These are phyloP conservation scores for Ceratobasidium sp. DNA, from an alignment of 1,284 basidiomycete species.

Conservation along the genomic window DNA sequence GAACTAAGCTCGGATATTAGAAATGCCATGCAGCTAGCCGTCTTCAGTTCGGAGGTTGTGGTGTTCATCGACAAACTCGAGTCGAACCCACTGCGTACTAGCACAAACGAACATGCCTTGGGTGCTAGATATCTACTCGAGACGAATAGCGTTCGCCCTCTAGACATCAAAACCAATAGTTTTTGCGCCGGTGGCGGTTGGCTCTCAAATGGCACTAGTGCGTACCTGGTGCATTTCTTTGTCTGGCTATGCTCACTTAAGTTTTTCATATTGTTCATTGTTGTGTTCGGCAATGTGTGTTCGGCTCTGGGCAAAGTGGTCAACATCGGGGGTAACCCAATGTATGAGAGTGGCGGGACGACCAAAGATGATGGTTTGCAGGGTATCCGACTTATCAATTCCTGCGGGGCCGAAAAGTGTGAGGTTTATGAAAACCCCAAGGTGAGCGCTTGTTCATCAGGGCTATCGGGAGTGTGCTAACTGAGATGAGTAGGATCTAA, in stretches of 20 bases:
- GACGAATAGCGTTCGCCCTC: conserved; percentile 62
- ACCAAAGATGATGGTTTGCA: conserved; percentile 56
- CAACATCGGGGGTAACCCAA: background rate
- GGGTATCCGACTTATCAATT: conserved; percentile 62
- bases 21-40: conserved; percentile 81
- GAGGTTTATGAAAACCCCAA: conserved; percentile 75
- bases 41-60: conserved; percentile 78
- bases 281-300: conserved; percentile 17
- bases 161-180: too few relatives aligned
- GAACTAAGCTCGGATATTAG: background rate
- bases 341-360: background rate
- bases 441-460: conserved; percentile 53
- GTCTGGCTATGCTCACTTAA: too few relatives aligned
- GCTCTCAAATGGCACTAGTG: too few relatives aligned
- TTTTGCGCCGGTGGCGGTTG: too few relatives aligned
- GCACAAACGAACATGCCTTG: conserved; percentile 73
- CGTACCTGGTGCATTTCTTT: too few relatives aligned
- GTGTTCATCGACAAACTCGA: conserved; percentile 87
- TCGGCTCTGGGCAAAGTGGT: conserved; percentile 43
- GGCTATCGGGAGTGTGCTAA: conserved; percentile 63
- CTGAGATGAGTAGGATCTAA: conserved; percentile 59
- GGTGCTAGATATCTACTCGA: conserved; percentile 70
- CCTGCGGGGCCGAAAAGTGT: conserved; percentile 65
- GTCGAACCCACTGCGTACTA: conserved; percentile 82
- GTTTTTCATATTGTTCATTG: too few relatives aligned